These are phyloP conservation scores for Fulvia fulva DNA, from an alignment of 2,329 filamentous ascomycete species.

Conservation along the genomic window DNA sequence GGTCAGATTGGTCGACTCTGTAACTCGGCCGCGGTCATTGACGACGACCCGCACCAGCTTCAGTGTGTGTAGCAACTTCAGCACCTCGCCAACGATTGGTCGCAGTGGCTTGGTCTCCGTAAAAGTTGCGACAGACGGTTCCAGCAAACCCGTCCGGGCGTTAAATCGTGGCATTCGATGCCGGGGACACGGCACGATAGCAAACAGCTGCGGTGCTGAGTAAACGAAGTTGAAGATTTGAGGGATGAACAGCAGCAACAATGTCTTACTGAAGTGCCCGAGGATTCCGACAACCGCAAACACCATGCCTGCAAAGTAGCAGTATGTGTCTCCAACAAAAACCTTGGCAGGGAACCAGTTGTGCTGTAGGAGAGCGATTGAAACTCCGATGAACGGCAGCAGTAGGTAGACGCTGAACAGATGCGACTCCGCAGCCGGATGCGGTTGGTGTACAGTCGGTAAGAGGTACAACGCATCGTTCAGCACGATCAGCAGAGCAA, in stretches of 20 bases:
- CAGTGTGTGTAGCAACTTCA: conserved; percentile 67
- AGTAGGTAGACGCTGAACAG: conserved; percentile 94
- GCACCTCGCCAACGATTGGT: conserved; percentile 55
- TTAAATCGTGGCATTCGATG: conserved; percentile 91
- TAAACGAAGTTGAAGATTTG: conserved; percentile 97
- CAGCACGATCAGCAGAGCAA: conserved; percentile 74
- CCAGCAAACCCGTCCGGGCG: conserved; percentile 74
- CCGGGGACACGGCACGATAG: conserved; percentile 83
- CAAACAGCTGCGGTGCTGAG: conserved; percentile 86
- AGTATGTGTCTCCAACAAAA: conserved; percentile 98
- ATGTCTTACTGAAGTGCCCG: conserved; percentile 96
- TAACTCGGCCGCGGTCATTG: conserved; percentile 63
- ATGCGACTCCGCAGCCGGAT: conserved; percentile 93
- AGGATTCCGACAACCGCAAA: conserved; percentile 96
- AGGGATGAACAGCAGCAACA: conserved; percentile 83
- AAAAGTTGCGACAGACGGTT: conserved; percentile 77
- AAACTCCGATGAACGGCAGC: conserved; percentile 90
- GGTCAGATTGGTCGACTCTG: conserved; percentile 84
- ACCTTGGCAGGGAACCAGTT: conserved; percentile 96
- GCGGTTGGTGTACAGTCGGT: conserved; percentile 63
- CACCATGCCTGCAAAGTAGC: conserved; percentile 98
- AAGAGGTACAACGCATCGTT: conserved; percentile 86
- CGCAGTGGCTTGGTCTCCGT: conserved; percentile 61
- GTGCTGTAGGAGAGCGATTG: conserved; percentile 76
- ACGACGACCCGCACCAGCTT: conserved; percentile 64